These are phyloP conservation scores for Cystobasidium slooffiae DNA, from an alignment of 1,284 basidiomycete genomes.

Conservation along the genomic window DNA sequence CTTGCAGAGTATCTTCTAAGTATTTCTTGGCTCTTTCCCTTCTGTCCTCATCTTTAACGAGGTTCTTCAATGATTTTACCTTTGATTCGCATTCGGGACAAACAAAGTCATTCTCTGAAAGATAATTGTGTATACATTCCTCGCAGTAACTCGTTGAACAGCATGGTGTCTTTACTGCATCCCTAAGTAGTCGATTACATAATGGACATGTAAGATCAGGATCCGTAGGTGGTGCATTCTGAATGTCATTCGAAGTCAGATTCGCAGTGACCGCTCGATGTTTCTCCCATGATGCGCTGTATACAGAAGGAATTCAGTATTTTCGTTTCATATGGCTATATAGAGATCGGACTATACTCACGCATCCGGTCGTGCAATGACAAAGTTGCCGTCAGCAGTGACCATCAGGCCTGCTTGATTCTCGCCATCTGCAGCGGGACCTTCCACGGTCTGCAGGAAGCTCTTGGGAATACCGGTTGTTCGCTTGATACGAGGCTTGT, in stretches of 20 bases:
- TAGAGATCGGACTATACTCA: constrained; percentile 60
- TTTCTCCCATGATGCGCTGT: constrained; percentile 89
- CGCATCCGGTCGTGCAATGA: constrained; percentile 90
- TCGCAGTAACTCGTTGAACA: constrained; percentile 89
- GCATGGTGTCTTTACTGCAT: constrained; percentile 88
- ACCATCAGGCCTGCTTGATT: constrained; percentile 81
- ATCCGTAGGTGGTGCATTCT: constrained; percentile 77
- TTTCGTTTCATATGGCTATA: background rate
- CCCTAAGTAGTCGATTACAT: constrained; percentile 84
- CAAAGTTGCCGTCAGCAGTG: constrained; percentile 93
- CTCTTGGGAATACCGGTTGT: constrained; percentile 92
- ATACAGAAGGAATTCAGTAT: constrained; percentile 3
- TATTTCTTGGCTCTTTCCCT: constrained; percentile 77
- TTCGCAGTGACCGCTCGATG: constrained; percentile 76
- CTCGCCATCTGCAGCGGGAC: constrained; percentile 60
- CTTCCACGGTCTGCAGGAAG: constrained; percentile 95
- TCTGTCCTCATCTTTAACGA: constrained; percentile 75
- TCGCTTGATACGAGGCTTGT: constrained; percentile 91
- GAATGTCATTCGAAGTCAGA: constrained; percentile 79
- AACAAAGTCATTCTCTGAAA: constrained; percentile 88
- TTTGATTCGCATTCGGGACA: constrained; percentile 87
- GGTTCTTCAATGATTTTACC: constrained; percentile 80
- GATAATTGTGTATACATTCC: constrained; percentile 87
- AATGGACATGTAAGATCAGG: constrained; percentile 78
- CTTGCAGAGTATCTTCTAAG: constrained; percentile 80